Evolutionary conservation across 2,329 filamentous ascomycete species (phyloP), one percentile per base, ranked within the genome.

Genomic region (Didymella exigua): DNA sequence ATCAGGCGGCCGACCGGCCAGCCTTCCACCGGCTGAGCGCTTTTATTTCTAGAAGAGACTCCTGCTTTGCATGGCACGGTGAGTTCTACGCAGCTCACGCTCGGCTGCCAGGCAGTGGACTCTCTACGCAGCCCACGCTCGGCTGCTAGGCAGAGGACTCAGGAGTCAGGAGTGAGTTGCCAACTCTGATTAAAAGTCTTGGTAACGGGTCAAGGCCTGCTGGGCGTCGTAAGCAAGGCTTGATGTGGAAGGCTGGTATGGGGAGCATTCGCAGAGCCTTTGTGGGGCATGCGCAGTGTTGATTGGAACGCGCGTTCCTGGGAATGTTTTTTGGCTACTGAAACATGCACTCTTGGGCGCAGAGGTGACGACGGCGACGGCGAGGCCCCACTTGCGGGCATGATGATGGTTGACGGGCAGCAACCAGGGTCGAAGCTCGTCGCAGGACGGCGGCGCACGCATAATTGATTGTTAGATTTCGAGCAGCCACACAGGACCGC

Each of bases 401-500:
- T 31, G 46, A 45, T 45, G 52, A 55, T 46, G 52, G 40, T 51
- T 51, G 47, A 50, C 38, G 38, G 36, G 52, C 46, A 45, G 40
- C 52, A 49, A 36, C 30, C 50, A 37, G 19, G 18, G 44, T 49
- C 31, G 37, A 37, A 37, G n/a, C 19, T 43, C 37, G 27, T 46
- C 52, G 42, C 46, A 26, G 46, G 19, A 55, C 31, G 52, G 46
- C 34, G 41, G 31, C 53, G 43, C 47, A 44, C 33, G 53, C 53
- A 51, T 56, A 51, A n/a, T n/a, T n/a, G n/a, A n/a, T n/a, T n/a
- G n/a, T n/a, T n/a, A n/a, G n/a, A n/a, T n/a, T n/a, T n/a, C n/a
- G 53, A 56, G 61, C 63, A 61, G 65, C 59, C 53, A 58, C 59
- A 37, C 44, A 59, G 30, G 50, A 54, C 50, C 50, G 51, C 50